These are phyloP conservation scores for Oryza coarctata DNA, from an alignment of 176 grass and related monocot species.

Conservation along the genomic window DNA sequence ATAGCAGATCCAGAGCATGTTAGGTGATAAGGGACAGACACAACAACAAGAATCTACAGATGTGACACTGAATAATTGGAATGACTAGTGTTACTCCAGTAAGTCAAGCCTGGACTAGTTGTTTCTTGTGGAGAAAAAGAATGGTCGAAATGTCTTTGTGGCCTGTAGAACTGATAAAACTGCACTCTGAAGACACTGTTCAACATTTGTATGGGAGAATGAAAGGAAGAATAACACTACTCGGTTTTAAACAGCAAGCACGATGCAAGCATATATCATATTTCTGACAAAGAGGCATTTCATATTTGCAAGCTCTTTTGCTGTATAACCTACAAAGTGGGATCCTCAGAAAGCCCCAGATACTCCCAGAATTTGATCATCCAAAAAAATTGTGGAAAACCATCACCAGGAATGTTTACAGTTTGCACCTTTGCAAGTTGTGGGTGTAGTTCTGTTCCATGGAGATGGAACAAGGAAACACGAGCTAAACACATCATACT, in stretches of 20 bases:
- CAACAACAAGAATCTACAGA: conserved; percentile 38
- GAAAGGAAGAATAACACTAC: neutral
- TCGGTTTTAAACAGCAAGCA: conserved; percentile 13
- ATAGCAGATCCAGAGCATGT: conserved; percentile 15
- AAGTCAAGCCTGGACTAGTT: neutral
- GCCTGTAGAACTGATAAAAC: conserved; percentile 9
- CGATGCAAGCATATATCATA: conserved; percentile 4
- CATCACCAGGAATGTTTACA: neutral
- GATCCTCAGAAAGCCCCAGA: neutral
- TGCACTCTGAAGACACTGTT: neutral
- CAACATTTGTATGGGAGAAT: neutral
- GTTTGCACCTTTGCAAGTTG: conserved; percentile 3
- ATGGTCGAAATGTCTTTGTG: neutral
- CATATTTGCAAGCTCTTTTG: neutral
- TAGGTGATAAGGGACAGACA: conserved; percentile 14
- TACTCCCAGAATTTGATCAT: neutral
- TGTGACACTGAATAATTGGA: conserved; percentile 51
- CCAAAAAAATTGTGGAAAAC: neutral
- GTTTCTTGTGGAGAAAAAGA: conserved; percentile 10
- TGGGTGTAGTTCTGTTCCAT: conserved; percentile 10
- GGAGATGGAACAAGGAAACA: neutral
- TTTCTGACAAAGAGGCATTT: conserved; percentile 20
- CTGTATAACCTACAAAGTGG: neutral
- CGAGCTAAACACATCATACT: neutral
- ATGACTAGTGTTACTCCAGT: neutral